Evolutionary conservation across 2,329 filamentous ascomycete genomes (phyloP).

Genomic region (Monilinia vaccinii-corymbosi): DNA sequence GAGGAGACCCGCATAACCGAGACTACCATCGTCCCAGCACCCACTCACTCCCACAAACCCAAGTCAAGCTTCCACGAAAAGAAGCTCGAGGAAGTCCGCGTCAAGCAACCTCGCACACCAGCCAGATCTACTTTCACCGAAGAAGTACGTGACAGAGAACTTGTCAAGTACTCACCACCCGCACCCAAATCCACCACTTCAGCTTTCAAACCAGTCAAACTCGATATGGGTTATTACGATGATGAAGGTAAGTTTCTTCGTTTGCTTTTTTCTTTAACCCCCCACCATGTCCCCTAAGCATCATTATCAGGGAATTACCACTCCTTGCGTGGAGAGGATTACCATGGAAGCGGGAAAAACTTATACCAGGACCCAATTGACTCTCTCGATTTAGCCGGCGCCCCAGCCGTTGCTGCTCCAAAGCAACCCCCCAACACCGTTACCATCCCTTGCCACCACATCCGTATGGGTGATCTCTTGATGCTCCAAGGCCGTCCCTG

Average conservation of each 20-base stretch:
- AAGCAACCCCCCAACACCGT: slow-evolving; percentile 63
- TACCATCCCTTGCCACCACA: slow-evolving; percentile 98
- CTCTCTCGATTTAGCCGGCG: slow-evolving; percentile 11
- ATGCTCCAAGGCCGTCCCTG: slow-evolving; percentile 98
- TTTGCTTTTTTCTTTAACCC: slow-evolving; percentile 10
- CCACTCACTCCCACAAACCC: slow-evolving; percentile 21
- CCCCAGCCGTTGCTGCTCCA: slow-evolving; percentile 17
- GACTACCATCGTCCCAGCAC: slow-evolving; percentile 30
- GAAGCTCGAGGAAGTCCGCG: slow-evolving; percentile 15
- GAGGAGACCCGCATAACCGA: slow-evolving; percentile 22
- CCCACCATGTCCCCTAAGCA: slow-evolving; percentile 21
- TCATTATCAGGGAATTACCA: slow-evolving; percentile 53
- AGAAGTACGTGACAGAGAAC: slow-evolving; percentile 19
- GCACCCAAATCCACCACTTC: slow-evolving; percentile 15
- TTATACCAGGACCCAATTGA: slow-evolving; percentile 9
- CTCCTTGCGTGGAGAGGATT: slow-evolving; percentile 58
- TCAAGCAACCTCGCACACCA: slow-evolving; percentile 27
- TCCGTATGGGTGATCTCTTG: slow-evolving; percentile 96
- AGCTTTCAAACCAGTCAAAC: slow-evolving; percentile 16
- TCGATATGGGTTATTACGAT: slow-evolving; percentile 74
- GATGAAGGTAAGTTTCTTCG: slow-evolving; percentile 41
- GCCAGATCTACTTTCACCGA: slow-evolving; percentile 19
- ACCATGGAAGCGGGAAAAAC: slow-evolving; percentile 3
- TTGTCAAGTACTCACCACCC: slow-evolving; percentile 21
- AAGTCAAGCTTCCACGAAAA: slow-evolving; percentile 15